Evolutionary conservation across 2,329 filamentous ascomycete genomes (phyloP), one percentile per base, ranked within the genome.

Genomic region (Colletotrichum siamense): DNA sequence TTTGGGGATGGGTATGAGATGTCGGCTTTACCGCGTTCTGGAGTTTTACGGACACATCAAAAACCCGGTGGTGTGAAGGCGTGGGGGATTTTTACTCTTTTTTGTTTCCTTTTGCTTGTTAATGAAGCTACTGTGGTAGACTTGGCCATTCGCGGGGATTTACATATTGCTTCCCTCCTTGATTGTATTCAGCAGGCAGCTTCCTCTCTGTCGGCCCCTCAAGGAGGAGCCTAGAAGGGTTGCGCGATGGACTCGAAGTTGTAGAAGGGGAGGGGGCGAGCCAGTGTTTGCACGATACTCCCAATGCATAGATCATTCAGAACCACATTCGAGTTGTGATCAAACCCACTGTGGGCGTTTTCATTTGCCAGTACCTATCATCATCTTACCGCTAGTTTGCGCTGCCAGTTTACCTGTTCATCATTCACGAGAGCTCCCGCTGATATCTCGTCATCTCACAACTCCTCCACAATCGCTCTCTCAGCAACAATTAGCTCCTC

Each of bases 21-120:
- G 24, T 61, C 39, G 55, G 67, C 34, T 70, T 49, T 22, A 52
- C 12, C 24, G 70, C 57, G 63, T 76, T 73, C 63, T 73, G 73
- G 73, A 68, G 73, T 76, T 73, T 52, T 73, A 76, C 57, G 73
- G 73, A 73, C 73, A 75, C 49, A 73, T 73, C 69, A 76, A 76
- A 76, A 76, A 67, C 69, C 57, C 66, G 62, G 36, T 52, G 39
- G 73, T 64, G 57, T 69, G 69, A 52, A 76, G 73, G 70, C 73
- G 73, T 64, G 73, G 57, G 64, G 57, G 30, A 64, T 71, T 73
- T 24, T 26, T 52, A 26, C 66, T 12, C 10, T 28, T 32, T 63
- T 63, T 36, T 64, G 3, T 64, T 64, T 28, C 26, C 16, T 18
- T 71, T 28, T 66, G 34, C 34, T 72, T 72, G 44, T 57, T 73